Evolutionary conservation across 108 stramenopile species (phyloP).

Genomic region (Epipyxis sp.): DNA sequence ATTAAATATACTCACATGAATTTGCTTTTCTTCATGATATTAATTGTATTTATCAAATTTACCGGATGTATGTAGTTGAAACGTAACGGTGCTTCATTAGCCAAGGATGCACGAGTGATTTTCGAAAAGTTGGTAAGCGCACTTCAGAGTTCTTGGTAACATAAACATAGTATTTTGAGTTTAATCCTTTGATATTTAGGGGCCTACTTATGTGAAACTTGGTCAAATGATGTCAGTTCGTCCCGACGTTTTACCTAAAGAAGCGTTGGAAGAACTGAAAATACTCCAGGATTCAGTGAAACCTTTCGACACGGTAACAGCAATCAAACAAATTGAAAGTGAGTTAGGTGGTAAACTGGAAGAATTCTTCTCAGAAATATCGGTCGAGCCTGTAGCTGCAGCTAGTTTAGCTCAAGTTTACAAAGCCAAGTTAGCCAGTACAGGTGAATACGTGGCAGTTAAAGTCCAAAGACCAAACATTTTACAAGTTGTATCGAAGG

Average conservation of each 20-base stretch:
- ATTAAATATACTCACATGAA: too few species aligned
- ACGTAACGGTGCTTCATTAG: constrained; percentile 69
- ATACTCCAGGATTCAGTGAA: constrained; percentile 82
- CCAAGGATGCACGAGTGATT: constrained; percentile 73
- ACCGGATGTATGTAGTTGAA: too few species aligned
- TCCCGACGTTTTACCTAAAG: constrained; percentile 81
- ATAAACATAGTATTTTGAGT: too few species aligned
- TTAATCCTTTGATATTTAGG: too few species aligned
- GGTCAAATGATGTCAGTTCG: constrained; percentile 87
- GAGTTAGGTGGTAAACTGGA: constrained; percentile 77
- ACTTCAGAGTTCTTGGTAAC: too few species aligned
- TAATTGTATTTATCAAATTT: too few species aligned
- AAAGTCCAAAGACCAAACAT: constrained; percentile 65
- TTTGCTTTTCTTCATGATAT: too few species aligned
- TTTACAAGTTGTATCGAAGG: constrained; percentile 84
- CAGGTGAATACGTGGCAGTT: constrained; percentile 43
- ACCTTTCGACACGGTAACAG: constrained; percentile 72
- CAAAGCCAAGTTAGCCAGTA: constrained; percentile 31
- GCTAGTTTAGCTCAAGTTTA: constrained; percentile 38
- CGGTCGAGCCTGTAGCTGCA: constrained; percentile 57
- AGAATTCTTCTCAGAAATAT: constrained; percentile 74
- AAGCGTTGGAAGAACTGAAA: constrained; percentile 78
- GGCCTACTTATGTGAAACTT: constrained; percentile 87
- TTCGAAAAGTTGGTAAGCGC: constrained; percentile 84
- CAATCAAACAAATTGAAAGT: constrained; percentile 71